Evolutionary conservation across 177 flowering plant genomes (phyloP).

Genomic region (Vitis hybrid): DNA sequence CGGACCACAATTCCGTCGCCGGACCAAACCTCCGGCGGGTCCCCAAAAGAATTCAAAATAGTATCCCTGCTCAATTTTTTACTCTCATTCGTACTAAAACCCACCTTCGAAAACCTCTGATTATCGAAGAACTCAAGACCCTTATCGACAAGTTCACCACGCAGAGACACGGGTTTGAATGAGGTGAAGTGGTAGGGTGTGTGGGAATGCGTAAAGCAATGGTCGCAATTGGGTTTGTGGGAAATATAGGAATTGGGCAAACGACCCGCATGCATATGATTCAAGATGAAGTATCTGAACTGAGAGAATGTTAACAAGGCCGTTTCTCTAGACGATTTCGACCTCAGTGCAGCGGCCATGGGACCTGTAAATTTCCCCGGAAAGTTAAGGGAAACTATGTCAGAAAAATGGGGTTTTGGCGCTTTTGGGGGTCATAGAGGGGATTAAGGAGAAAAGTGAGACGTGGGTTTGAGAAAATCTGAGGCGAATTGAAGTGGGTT

Average conservation of each 20-base stretch:
- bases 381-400: background rate
- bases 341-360: conserved; percentile 68
- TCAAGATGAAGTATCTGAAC: conserved; percentile 46
- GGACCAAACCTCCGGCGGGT: conserved; percentile 89
- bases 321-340: conserved; percentile 47
- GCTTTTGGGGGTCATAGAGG: background rate
- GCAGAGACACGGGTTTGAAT: conserved; percentile 52
- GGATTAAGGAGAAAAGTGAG: background rate
- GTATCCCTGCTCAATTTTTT: conserved; percentile 7
- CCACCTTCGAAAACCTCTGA: conserved; percentile 3
- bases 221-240: conserved; percentile 37
- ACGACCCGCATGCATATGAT: conserved; percentile 52
- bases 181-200: conserved; percentile 45
- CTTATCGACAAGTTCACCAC: conserved; percentile 46
- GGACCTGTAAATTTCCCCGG: background rate
- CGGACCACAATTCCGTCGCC: conserved; percentile 54
- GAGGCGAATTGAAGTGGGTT: conserved; percentile 11
- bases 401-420: background rate
- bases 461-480: background rate
- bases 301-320: conserved; percentile 43
- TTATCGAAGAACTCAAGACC: conserved; percentile 17
- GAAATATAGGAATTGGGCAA: conserved; percentile 29
- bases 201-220: conserved; percentile 17
- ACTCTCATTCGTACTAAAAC: background rate
- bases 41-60: conserved; percentile 42